Base-by-base conservation (phyloP, 192 early-diverging fungal species). In the Podila minutissima region DNA sequence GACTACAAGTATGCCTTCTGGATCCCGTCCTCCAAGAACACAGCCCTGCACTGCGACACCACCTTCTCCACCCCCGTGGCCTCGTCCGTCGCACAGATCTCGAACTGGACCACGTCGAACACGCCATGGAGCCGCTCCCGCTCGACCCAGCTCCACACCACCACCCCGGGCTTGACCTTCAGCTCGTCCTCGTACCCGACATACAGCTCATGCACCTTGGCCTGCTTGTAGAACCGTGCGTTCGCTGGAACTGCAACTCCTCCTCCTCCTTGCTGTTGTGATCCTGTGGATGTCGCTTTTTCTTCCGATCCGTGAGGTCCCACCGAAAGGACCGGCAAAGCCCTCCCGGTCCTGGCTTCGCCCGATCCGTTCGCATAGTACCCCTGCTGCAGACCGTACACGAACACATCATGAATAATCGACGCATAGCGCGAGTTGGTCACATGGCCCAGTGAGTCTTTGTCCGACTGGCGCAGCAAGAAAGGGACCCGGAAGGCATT, bases 401-500 rank as follows among this genome's bases (percentile, higher is more conserved):
- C 5, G 4, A 75, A 51, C 5, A 75, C 51, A 15, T 75, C 74
- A 28, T 75, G 35, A 15, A 75, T 69, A 26, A 77, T 70, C 3
- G 66, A 50, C 1, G 65, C 66, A 58, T 83, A 83, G 2, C 75
- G 63, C 17, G 83, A 75, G 53, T 83, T 83, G 51, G 83, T 83
- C 10, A 83, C 74, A 65, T 83, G 83, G 32, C 74, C 83, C 46
- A 83, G 35, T 22, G 64, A 55, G 13, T 83, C 83, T 24, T 77
- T 67, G 58, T 83, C 83, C 24, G 83, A 78, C 20, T 81, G 72
- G 37, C 77, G 77, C 50, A 81, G 71, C 24, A 72, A 55, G 26
- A 81, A 64, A 32, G 71, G 66, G 5, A 81, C 61, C 19, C 67
- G 59, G 67, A 73, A 81, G 19, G 77, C 77, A 57, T 81, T 81